Conservation (phyloP, 805 yeast genomes). For the Candida endomychidarum region DNA sequence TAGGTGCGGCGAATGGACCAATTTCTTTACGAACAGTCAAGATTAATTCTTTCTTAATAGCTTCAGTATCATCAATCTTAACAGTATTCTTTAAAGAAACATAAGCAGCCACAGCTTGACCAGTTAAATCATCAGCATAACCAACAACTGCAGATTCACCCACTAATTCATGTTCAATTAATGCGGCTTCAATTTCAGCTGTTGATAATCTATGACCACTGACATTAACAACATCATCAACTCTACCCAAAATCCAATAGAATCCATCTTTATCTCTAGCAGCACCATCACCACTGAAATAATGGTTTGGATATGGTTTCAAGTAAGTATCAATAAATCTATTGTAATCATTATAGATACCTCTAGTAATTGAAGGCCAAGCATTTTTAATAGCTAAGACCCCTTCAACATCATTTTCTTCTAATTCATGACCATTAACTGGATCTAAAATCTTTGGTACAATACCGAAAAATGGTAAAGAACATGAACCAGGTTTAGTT, state of each 20-base stretch:
- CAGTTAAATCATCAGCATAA: constrained; percentile 90
- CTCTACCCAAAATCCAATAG: constrained; percentile 98
- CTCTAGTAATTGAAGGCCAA: constrained; percentile 99
- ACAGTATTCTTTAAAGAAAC: constrained; percentile 69
- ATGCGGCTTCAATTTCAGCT: constrained; percentile 94
- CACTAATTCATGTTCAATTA: constrained; percentile 74
- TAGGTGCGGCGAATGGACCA: constrained; percentile 96
- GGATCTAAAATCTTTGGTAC: constrained; percentile 92
- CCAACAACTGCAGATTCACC: constrained; percentile 98
- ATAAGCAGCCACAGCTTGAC: constrained; percentile 96
- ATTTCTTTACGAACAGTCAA: constrained; percentile 88
- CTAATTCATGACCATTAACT: constrained; percentile 78
- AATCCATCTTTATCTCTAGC: constrained; percentile 96
- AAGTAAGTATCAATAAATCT: constrained; percentile 90
- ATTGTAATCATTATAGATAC: constrained; percentile 85
- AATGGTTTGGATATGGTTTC: constrained; percentile 88
- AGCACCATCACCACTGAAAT: constrained; percentile 98
- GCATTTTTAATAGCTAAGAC: constrained; percentile 85
- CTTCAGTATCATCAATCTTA: constrained; percentile 49
- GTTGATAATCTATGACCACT: constrained; percentile 98
- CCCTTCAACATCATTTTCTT: constrained; percentile 92
- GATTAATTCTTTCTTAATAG: constrained; percentile 69
- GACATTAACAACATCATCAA: constrained; percentile 97
- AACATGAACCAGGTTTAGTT: constrained; percentile 96
- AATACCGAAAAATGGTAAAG: constrained; percentile 94